A percentile compares a stretch with the other conserved stretches of the same genome.
phyloP scores from a whole-genome alignment of 352 stramenopile species.

The Pythium periplocum region DNA sequence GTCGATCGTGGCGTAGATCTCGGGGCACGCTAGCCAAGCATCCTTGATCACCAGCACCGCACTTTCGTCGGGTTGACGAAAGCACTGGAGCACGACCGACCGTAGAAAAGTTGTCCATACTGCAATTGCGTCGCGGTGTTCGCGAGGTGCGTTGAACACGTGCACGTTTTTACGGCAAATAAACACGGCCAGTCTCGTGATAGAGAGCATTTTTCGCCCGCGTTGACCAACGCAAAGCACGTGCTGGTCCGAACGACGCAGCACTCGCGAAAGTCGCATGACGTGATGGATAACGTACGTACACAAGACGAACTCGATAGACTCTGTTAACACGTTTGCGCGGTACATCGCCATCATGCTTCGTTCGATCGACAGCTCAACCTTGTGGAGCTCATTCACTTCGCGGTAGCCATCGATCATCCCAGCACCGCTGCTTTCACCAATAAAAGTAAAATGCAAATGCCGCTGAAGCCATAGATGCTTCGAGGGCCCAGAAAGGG shows the following conservation, averaged over 20 bases:
- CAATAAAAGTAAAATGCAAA: constrained; percentile 51
- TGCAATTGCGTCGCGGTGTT: not conserved
- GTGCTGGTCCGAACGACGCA: constrained; percentile 29
- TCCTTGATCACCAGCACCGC: constrained; percentile 65
- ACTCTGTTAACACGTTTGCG: constrained; percentile 20
- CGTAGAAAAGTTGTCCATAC: constrained; percentile 36
- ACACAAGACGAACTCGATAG: constrained; percentile 49
- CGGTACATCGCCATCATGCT: constrained; percentile 56
- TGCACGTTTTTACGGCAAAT: constrained; percentile 37
- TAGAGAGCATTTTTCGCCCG: constrained; percentile 44
- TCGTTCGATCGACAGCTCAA: constrained; percentile 46
- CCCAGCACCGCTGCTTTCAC: constrained; percentile 27
- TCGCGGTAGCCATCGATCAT: constrained; percentile 54
- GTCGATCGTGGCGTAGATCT: constrained; percentile 41
- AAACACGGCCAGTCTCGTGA: constrained; percentile 45
- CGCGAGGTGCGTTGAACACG: constrained; percentile 21
- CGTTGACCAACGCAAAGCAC: constrained; percentile 39
- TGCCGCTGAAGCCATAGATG: constrained; percentile 39
- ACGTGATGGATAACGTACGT: constrained; percentile 50
- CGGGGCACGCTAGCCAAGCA: constrained; percentile 15
- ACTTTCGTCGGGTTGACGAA: constrained; percentile 26
- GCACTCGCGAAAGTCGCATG: constrained; percentile 37
- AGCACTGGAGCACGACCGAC: constrained; percentile 31
- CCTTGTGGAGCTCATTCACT: constrained; percentile 41
- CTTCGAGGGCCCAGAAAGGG: not conserved